Evolutionary conservation across 768 basidiomycete genomes (phyloP).

Genomic region (Candolleomyces efflorescens): DNA sequence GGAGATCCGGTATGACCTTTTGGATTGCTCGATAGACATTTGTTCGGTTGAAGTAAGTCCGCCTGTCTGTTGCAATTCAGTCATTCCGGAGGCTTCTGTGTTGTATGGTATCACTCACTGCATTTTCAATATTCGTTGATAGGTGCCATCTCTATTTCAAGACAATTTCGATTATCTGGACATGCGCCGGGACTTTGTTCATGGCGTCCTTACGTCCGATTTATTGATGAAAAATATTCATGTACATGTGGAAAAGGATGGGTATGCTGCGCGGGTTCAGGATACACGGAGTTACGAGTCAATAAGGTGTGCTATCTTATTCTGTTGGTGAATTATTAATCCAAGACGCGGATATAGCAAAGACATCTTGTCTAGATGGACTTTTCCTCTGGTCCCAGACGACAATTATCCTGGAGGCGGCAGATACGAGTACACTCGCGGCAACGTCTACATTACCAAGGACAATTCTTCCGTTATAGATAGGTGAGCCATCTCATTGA

Average conservation of each 20-base stretch:
- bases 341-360: too few relatives aligned
- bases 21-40: conserved; percentile 87
- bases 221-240: conserved; percentile 92
- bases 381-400: conserved; percentile 94
- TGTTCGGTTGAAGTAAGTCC: conserved; percentile 83
- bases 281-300: conserved; percentile 92
- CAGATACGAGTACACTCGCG: conserved; percentile 79
- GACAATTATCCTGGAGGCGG: conserved; percentile 84
- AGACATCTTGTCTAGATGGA: conserved; percentile 90
- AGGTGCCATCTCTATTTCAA: conserved; percentile 95
- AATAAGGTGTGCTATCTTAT: conserved; percentile 53
- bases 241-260: conserved; percentile 82
- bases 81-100: not conserved
- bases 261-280: conserved; percentile 90
- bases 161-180: conserved; percentile 98
- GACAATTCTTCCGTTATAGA: conserved; percentile 76
- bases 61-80: not conserved
- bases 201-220: conserved; percentile 92
- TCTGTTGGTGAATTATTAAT: conserved; percentile 6
- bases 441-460: conserved; percentile 85
- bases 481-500: conserved; percentile 46
- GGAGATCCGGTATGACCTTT: conserved; percentile 83
- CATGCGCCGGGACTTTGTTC: conserved; percentile 88
- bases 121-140: conserved; percentile 5
- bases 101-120: not conserved